Percentiles rank a stretch among this genome's conserved stretches.
phyloP scores from a whole-genome alignment of 352 stramenopile species.

The Phytophthora brassicae region DNA sequence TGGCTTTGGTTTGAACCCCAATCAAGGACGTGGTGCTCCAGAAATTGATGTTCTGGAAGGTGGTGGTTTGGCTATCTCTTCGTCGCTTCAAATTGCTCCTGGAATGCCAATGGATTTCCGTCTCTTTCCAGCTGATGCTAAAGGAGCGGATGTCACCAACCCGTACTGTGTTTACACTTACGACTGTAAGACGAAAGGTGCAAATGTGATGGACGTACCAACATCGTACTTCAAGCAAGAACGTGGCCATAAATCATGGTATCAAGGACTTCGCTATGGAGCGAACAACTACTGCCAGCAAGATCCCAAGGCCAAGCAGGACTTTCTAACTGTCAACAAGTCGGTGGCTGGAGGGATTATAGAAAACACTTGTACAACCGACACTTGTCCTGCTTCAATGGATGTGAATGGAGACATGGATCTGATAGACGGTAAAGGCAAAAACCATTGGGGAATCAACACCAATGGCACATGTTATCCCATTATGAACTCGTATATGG shows the following conservation, averaged over 20 bases:
- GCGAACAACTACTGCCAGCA: conserved; percentile 47
- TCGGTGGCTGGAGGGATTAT: conserved; percentile 34
- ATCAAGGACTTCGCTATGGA: conserved; percentile 55
- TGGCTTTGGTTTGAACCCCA: conserved; percentile 88
- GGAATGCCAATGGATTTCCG: conserved; percentile 67
- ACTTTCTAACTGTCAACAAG: conserved; percentile 30
- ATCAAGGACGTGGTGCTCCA: conserved; percentile 82
- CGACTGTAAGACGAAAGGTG: conserved; percentile 51
- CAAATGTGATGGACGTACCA: conserved; percentile 52
- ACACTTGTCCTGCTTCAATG: conserved; percentile 39
- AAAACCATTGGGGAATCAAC: conserved; percentile 63
- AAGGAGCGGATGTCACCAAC: conserved; percentile 20
- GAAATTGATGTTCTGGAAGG: conserved; percentile 95
- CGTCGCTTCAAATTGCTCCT: conserved; percentile 87
- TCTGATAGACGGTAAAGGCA: conserved; percentile 37
- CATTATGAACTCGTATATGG: conserved; percentile 69
- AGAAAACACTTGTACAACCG: conserved; percentile 42
- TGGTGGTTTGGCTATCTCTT: conserved; percentile 78
- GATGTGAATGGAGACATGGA: conserved; percentile 46
- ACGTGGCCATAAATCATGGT: conserved; percentile 55
- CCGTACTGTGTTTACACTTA: conserved; percentile 53
- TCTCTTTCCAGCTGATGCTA: conserved; percentile 46
- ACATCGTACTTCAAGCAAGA: conserved; percentile 37
- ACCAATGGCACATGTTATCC: conserved; percentile 63
- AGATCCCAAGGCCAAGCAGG: conserved; percentile 25